These are phyloP conservation scores for Colletotrichum liriopes DNA, from an alignment of 2,329 filamentous ascomycete genomes.

Conservation along the genomic window DNA sequence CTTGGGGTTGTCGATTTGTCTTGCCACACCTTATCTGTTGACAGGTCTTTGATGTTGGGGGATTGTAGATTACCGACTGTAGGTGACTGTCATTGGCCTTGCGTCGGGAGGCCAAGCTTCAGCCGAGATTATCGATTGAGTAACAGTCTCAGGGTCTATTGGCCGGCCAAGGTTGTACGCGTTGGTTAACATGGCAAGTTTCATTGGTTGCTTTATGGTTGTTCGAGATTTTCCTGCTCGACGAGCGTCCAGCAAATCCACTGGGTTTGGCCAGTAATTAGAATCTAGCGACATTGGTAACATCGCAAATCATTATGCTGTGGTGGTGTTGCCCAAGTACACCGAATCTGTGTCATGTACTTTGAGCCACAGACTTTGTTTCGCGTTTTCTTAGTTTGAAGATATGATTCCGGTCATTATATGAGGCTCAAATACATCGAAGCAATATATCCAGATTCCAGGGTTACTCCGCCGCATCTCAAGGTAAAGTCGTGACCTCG, in stretches of 20 bases:
- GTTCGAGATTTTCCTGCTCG: background rate
- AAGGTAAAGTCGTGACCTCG: background rate
- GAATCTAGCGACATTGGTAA: no score
- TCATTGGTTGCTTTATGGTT: background rate
- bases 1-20: background rate
- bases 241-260: background rate
- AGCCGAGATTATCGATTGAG: conserved; percentile 4
- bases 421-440: no score
- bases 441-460: no score
- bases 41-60: background rate
- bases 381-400: no score
- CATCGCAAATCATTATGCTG: no score
- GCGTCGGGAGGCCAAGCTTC: background rate
- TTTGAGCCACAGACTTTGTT: no score
- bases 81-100: background rate
- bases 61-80: background rate
- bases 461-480: background rate
- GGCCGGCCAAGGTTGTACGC: background rate
- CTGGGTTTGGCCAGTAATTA: background rate
- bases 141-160: background rate
- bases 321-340: background rate
- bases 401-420: no score
- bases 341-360: no score
- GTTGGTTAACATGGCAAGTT: background rate
- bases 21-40: conserved; percentile 26